Conservation (phyloP, 495 filamentous ascomycete genomes). For the Neurospora hispaniola region DNA sequence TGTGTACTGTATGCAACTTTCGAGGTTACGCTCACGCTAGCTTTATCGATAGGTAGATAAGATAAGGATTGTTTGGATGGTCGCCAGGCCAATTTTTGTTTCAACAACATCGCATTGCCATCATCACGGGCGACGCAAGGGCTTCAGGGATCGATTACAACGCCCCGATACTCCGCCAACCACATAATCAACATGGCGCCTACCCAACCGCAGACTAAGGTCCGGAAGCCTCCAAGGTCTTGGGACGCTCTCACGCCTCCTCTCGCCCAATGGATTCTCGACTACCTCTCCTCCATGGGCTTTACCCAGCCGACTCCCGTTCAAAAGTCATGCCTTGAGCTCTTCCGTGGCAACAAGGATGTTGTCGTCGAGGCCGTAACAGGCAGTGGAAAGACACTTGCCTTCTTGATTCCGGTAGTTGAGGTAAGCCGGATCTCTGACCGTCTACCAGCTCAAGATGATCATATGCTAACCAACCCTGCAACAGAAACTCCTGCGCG, state of each 20-base stretch:
- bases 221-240: conserved; percentile 41
- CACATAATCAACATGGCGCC: conserved; percentile 22
- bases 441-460: too few species aligned
- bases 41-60: conserved; percentile 14
- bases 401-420: conserved; percentile 80
- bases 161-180: background rate
- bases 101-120: background rate
- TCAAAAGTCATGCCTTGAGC: conserved; percentile 83
- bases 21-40: background rate
- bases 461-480: background rate
- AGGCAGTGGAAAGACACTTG: conserved; percentile 87
- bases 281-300: conserved; percentile 73
- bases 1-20: background rate
- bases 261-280: conserved; percentile 83
- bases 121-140: background rate
- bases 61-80: conserved; percentile 1
- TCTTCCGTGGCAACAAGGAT: conserved; percentile 90
- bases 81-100: conserved; percentile 3
- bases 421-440: conserved; percentile 31
- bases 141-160: background rate
- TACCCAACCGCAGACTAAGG: conserved; percentile 19
- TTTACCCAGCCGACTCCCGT: conserved; percentile 87
- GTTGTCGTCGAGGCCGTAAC: conserved; percentile 97
- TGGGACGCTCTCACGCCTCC: conserved; percentile 62
- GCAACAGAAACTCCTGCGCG: conserved; percentile 52